These are phyloP conservation scores for Phenoliferia sp. DNA, from an alignment of 1,284 basidiomycete species.

Conservation along the genomic window DNA sequence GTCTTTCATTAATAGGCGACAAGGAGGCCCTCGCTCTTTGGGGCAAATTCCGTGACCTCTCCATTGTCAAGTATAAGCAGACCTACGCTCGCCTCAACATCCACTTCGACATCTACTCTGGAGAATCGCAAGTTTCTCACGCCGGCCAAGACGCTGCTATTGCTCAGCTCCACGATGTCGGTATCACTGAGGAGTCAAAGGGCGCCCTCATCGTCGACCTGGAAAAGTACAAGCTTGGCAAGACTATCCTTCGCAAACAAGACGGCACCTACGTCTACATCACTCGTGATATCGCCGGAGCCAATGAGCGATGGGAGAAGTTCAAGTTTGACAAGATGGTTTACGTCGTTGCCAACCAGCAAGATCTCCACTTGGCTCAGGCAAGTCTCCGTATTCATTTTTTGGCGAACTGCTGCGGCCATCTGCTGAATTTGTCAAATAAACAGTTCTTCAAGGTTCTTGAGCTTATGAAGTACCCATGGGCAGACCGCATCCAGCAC, in stretches of 20 bases:
- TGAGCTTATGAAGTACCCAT: slow-evolving; percentile 82
- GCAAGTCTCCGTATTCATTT: slow-evolving; percentile 3
- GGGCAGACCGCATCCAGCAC: slow-evolving; percentile 77
- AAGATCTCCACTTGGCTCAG: slow-evolving; percentile 86
- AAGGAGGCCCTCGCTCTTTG: slow-evolving; percentile 77
- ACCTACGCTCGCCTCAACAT: slow-evolving; percentile 90
- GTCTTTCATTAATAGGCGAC: slow-evolving; percentile 52
- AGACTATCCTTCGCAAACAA: slow-evolving; percentile 83
- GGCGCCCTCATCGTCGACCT: slow-evolving; percentile 79
- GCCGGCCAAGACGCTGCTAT: slow-evolving; percentile 71
- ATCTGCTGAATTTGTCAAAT: no score
- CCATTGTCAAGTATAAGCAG: slow-evolving; percentile 83
- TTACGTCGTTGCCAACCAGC: slow-evolving; percentile 56
- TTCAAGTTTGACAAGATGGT: slow-evolving; percentile 99
- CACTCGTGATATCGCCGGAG: slow-evolving; percentile 94
- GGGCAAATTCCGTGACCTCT: slow-evolving; percentile 87
- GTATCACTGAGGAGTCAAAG: slow-evolving; percentile 48
- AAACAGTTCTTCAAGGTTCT: slow-evolving; percentile 83
- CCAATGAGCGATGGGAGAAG: slow-evolving; percentile 84
- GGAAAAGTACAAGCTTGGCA: slow-evolving; percentile 81
- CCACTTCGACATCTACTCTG: slow-evolving; percentile 87
- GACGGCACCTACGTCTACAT: slow-evolving; percentile 98
- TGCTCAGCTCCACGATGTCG: slow-evolving; percentile 54
- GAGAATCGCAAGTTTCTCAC: slow-evolving; percentile 82
- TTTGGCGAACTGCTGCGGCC: no score